Evolutionary conservation across 225 moss, liverwort and hornwort genomes (phyloP).

Genomic region (Sphagnum contortum): DNA sequence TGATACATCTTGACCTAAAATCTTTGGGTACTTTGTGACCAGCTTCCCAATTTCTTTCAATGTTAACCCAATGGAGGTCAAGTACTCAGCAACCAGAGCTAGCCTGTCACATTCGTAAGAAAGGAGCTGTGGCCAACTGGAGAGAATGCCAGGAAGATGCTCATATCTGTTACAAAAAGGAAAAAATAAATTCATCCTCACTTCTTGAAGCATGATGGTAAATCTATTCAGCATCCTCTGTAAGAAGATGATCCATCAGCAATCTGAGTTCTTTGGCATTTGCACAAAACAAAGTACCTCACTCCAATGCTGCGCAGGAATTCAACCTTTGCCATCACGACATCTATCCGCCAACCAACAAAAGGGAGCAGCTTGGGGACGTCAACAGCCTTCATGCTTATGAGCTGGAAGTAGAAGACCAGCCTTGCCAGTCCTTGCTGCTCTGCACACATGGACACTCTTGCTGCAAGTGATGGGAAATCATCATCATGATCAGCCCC

Average conservation of each 20-base stretch:
- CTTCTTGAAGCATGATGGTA: too few species aligned
- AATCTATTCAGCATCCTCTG: too few species aligned
- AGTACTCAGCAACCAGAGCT: slow-evolving; percentile 34
- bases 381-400: slow-evolving; percentile 52
- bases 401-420: slow-evolving; percentile 48
- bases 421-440: slow-evolving; percentile 36
- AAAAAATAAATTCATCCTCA: not conserved
- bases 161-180: slow-evolving; percentile 6
- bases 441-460: slow-evolving; percentile 34
- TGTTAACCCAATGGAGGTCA: slow-evolving; percentile 32
- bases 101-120: slow-evolving; percentile 32
- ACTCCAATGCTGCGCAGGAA: slow-evolving; percentile 47
- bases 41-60: slow-evolving; percentile 42
- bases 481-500: not conserved
- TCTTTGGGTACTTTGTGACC: slow-evolving; percentile 43
- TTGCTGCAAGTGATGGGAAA: slow-evolving; percentile 17
- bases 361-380: slow-evolving; percentile 41
- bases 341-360: slow-evolving; percentile 31
- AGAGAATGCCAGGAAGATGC: slow-evolving; percentile 39
- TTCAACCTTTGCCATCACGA: slow-evolving; percentile 54
- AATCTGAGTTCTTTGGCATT: too few species aligned
- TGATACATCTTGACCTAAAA: slow-evolving; percentile 34
- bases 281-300: slow-evolving; percentile 7
- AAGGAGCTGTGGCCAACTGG: slow-evolving; percentile 45
- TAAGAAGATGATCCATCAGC: too few species aligned